A percentile compares a stretch with the other conserved stretches of the same genome.
Conservation (phyloP, 495 filamentous ascomycete species). For the Trichoderma gamsii region DNA sequence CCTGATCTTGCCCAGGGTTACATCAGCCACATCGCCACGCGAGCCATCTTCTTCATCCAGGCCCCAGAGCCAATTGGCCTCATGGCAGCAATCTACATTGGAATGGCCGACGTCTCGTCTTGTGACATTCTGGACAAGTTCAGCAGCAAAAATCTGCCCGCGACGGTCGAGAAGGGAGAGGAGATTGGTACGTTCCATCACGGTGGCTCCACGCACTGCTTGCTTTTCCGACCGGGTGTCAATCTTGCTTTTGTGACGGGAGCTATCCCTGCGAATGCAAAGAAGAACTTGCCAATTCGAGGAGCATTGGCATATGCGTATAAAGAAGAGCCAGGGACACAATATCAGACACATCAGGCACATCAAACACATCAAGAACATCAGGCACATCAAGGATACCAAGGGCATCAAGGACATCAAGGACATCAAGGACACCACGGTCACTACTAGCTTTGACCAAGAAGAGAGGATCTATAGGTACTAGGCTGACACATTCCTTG, state of each 20-base stretch:
- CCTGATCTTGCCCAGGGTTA: constrained; percentile 33
- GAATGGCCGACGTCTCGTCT: constrained; percentile 55
- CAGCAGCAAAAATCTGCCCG: constrained; percentile 27
- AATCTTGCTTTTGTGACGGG: constrained; percentile 17
- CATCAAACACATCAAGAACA: too few species aligned
- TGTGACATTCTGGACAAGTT: constrained; percentile 47
- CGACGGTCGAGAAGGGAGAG: constrained; percentile 50
- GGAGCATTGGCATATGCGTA: constrained; percentile 14
- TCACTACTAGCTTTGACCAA: too few species aligned
- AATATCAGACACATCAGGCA: too few species aligned
- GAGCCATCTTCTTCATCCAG: constrained; percentile 51
- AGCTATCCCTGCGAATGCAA: neutral
- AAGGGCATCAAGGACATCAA: too few species aligned
- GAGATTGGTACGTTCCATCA: constrained; percentile 58
- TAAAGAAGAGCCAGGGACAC: too few species aligned
- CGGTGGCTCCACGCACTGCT: constrained; percentile 52
- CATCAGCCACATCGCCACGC: constrained; percentile 42
- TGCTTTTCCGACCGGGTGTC: constrained; percentile 39
- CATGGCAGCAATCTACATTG: constrained; percentile 48
- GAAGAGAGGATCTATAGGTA: too few species aligned
- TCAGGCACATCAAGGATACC: too few species aligned
- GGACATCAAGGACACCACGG: too few species aligned
- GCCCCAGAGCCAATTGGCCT: constrained; percentile 52
- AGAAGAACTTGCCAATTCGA: constrained; percentile 14
- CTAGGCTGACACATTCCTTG: too few species aligned